These are phyloP conservation scores for Cercospora berteroae DNA, from an alignment of 2,329 filamentous ascomycete species.

Conservation along the genomic window DNA sequence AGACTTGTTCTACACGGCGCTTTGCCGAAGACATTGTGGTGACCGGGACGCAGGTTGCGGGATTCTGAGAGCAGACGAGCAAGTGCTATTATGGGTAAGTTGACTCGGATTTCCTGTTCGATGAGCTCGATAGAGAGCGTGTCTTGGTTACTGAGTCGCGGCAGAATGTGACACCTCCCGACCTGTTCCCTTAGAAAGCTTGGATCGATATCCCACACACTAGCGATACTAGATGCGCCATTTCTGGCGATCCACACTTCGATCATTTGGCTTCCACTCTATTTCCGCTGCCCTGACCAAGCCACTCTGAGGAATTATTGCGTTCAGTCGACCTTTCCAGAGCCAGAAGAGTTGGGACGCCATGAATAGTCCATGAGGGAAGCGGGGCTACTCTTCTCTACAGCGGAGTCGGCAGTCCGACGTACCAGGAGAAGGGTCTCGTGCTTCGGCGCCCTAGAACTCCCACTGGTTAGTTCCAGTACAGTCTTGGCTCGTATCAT, in stretches of 20 bases:
- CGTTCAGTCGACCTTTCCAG: neutral
- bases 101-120: neutral
- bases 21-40: neutral
- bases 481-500: neutral
- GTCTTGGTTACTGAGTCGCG: neutral
- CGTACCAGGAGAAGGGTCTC: neutral
- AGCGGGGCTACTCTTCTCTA: neutral
- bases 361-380: neutral
- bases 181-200: neutral
- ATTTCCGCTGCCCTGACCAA: neutral
- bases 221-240: neutral
- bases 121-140: neutral
- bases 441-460: neutral
- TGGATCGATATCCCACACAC: neutral
- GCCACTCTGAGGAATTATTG: neutral
- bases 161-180: neutral
- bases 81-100: neutral
- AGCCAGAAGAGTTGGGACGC: neutral
- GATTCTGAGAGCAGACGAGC: neutral
- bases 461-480: neutral
- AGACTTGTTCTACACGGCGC: neutral
- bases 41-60: neutral
- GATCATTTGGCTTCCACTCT: neutral
- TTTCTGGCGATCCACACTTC: neutral
- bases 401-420: neutral